phyloP scores from a whole-genome alignment of 2,329 filamentous ascomycete species.

The Colletotrichum filicis region DNA sequence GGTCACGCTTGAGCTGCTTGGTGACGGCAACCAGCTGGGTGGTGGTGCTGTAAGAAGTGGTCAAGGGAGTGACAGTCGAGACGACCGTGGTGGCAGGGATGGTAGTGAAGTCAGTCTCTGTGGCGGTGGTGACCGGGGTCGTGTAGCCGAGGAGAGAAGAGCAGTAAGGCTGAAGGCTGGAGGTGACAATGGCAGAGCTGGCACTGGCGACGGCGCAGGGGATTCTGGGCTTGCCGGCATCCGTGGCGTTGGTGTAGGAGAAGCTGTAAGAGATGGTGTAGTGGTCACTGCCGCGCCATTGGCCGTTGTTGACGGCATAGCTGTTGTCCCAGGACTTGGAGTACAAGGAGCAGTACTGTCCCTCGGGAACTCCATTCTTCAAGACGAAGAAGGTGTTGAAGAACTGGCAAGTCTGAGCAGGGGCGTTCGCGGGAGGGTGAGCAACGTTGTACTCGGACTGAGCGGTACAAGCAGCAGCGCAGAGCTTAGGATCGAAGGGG shows the following conservation, averaged over 20 bases:
- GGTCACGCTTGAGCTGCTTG: neutral
- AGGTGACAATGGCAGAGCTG: neutral
- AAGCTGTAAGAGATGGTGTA: conserved; percentile 9
- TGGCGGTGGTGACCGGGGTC: neutral
- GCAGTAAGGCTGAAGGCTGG: conserved; percentile 8
- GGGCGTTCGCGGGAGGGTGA: neutral
- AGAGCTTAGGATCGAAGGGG: neutral
- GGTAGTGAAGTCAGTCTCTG: neutral
- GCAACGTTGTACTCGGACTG: neutral
- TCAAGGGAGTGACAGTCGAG: neutral
- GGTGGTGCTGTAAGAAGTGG: neutral
- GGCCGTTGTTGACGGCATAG: conserved; percentile 1
- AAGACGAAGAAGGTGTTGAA: neutral
- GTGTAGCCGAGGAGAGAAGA: neutral
- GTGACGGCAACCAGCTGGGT: neutral
- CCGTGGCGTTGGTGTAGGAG: conserved; percentile 2
- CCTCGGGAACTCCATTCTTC: neutral
- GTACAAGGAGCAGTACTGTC: neutral
- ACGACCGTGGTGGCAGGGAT: neutral
- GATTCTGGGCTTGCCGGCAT: neutral
- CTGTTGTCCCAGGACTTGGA: conserved; percentile 2
- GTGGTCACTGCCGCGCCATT: neutral
- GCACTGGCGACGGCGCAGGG: neutral
- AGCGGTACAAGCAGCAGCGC: neutral
- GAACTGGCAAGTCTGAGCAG: neutral